Evolutionary conservation across 192 early-diverging fungal genomes (phyloP).

Genomic region (Backusella tuberculispora): DNA sequence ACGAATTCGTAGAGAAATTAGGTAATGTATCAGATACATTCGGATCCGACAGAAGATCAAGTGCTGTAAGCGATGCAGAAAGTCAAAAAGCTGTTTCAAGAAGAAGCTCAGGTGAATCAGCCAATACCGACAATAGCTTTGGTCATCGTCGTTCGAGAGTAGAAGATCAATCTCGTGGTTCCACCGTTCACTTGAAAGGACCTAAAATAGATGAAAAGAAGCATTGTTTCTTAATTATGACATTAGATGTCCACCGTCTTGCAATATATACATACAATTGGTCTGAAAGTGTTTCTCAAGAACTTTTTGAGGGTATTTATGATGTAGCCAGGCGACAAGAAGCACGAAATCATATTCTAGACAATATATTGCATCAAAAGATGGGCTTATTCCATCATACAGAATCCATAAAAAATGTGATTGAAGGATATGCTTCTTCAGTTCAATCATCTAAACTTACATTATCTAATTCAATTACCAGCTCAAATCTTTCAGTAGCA

Average conservation of each 20-base stretch:
- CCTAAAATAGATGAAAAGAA: slow-evolving; percentile 24
- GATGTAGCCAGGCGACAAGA: slow-evolving; percentile 53
- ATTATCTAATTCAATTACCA: background rate
- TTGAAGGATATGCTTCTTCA: slow-evolving; percentile 12
- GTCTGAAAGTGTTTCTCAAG: slow-evolving; percentile 46
- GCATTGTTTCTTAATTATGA: slow-evolving; percentile 56
- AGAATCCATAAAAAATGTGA: slow-evolving; percentile 28
- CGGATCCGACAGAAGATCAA: slow-evolving; percentile 36
- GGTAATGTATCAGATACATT: slow-evolving; percentile 37
- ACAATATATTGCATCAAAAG: slow-evolving; percentile 60
- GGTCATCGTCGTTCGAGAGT: background rate
- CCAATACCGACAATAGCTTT: background rate
- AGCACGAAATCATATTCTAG: slow-evolving; percentile 48
- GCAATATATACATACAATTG: slow-evolving; percentile 58
- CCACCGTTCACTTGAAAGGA: slow-evolving; percentile 1
- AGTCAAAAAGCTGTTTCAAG: slow-evolving; percentile 20
- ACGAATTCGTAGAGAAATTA: slow-evolving; percentile 48
- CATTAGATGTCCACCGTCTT: slow-evolving; percentile 49
- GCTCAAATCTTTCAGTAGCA: background rate
- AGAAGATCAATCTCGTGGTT: slow-evolving; percentile 26
- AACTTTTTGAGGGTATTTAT: slow-evolving; percentile 47
- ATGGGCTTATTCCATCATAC: slow-evolving; percentile 64
- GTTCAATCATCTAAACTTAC: background rate
- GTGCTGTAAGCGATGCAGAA: slow-evolving; percentile 44
- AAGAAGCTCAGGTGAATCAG: slow-evolving; percentile 23